Percentiles rank a stretch among this genome's conserved stretches.
These are phyloP conservation scores for Trichoderma lentiforme DNA, from an alignment of 2,329 filamentous ascomycete species.

Conservation along the genomic window DNA sequence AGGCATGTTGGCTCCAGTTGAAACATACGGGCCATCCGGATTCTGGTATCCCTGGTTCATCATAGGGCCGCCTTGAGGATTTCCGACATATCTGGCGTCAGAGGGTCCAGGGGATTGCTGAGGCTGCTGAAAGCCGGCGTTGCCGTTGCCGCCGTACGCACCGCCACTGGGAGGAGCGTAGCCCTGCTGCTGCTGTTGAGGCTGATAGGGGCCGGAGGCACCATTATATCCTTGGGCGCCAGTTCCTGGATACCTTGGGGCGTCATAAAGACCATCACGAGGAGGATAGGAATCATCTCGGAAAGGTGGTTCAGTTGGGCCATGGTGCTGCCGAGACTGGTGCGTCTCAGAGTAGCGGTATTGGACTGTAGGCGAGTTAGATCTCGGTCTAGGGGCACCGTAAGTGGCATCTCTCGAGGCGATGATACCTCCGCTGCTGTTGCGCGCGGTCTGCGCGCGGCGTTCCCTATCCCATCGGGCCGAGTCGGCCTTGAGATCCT, in stretches of 20 bases:
- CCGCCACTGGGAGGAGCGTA: conserved; percentile 33
- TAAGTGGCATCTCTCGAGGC: conserved; percentile 49
- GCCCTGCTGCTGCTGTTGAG: conserved; percentile 22
- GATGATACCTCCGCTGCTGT: conserved; percentile 56
- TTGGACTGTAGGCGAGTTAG: conserved; percentile 59
- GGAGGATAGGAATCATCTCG: conserved; percentile 36
- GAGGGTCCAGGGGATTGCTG: conserved; percentile 33
- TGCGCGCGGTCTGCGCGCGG: conserved; percentile 53
- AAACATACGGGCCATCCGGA: conserved; percentile 35
- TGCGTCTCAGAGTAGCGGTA: conserved; percentile 55
- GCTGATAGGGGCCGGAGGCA: conserved; percentile 37
- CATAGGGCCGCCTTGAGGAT: conserved; percentile 29
- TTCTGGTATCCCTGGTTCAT: conserved; percentile 33
- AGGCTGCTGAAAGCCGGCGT: conserved; percentile 30
- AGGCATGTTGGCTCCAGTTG: conserved; percentile 36
- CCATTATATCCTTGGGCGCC: conserved; percentile 49
- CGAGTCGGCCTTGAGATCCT: conserved; percentile 60
- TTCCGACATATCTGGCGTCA: conserved; percentile 33
- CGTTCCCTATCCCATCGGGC: conserved; percentile 60
- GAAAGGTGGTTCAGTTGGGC: conserved; percentile 41
- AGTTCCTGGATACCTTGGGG: conserved; percentile 49
- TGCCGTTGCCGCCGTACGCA: conserved; percentile 29
- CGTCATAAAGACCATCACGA: conserved; percentile 42
- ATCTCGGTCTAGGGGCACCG: conserved; percentile 46
- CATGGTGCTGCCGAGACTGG: conserved; percentile 47